These are phyloP conservation scores for Lasiosphaeris hirsuta DNA, from an alignment of 495 filamentous ascomycete genomes.

Conservation along the genomic window DNA sequence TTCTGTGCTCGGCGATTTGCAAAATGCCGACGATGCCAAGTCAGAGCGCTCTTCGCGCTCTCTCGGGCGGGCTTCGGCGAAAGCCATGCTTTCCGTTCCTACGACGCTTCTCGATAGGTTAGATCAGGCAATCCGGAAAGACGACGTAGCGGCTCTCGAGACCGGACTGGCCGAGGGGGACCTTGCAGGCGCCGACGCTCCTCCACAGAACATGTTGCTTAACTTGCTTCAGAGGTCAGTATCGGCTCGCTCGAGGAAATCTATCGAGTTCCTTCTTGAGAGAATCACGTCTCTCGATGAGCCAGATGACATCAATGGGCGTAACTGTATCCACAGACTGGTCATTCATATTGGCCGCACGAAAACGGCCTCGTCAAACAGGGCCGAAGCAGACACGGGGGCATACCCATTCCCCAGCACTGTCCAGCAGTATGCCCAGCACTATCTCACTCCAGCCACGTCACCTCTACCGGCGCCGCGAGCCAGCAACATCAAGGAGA, in stretches of 20 bases:
- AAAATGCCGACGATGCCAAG: slow-evolving; percentile 63
- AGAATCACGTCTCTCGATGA: slow-evolving; percentile 71
- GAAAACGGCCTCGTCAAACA: slow-evolving; percentile 56
- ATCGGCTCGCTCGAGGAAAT: slow-evolving; percentile 62
- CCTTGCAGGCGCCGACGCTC: slow-evolving; percentile 45
- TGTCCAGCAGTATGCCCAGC: slow-evolving; percentile 62
- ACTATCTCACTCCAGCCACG: slow-evolving; percentile 63
- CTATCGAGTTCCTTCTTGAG: slow-evolving; percentile 64
- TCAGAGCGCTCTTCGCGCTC: slow-evolving; percentile 70
- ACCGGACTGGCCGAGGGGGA: slow-evolving; percentile 58
- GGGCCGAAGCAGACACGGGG: slow-evolving; percentile 44
- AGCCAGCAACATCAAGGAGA: slow-evolving; percentile 43
- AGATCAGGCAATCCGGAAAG: slow-evolving; percentile 72
- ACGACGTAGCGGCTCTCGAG: slow-evolving; percentile 62
- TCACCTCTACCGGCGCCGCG: slow-evolving; percentile 53
- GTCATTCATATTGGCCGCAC: slow-evolving; percentile 84
- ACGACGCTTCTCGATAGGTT: slow-evolving; percentile 62
- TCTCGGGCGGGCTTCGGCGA: slow-evolving; percentile 65
- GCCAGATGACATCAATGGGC: slow-evolving; percentile 85
- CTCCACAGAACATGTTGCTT: slow-evolving; percentile 62
- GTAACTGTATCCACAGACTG: slow-evolving; percentile 88
- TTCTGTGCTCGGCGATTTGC: slow-evolving; percentile 70
- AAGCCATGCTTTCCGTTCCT: slow-evolving; percentile 67
- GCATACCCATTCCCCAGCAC: slow-evolving; percentile 46
- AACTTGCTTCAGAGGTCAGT: slow-evolving; percentile 84